A percentile compares a stretch with the other conserved stretches of the same genome.
phyloP scores from a whole-genome alignment of 257 asterid species.

The Scutellaria galericulata region DNA sequence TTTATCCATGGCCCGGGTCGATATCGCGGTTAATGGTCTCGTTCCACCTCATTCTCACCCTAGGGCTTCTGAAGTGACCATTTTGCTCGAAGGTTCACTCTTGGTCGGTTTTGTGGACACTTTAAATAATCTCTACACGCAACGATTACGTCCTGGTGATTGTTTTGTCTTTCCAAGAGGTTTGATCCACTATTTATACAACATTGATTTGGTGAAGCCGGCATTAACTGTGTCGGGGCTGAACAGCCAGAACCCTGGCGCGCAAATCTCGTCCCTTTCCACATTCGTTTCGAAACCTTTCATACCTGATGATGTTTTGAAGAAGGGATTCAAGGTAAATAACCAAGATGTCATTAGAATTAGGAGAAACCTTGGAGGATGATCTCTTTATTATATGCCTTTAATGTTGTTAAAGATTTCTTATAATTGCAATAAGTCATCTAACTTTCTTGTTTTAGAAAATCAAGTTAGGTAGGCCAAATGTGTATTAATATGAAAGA shows the following conservation, averaged over 20 bases:
- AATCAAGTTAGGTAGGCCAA: conserved; percentile 26
- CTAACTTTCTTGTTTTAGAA: conserved; percentile 12
- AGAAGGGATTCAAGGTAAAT: conserved; percentile 47
- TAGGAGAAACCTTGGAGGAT: conserved; percentile 56
- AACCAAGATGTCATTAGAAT: conserved; percentile 51
- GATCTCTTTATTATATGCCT: not conserved
- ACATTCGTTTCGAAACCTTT: conserved; percentile 38
- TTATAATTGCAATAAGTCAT: conserved; percentile 1
- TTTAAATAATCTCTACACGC: conserved; percentile 43
- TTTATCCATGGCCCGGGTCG: conserved; percentile 59
- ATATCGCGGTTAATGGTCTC: conserved; percentile 49
- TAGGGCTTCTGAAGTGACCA: conserved; percentile 66
- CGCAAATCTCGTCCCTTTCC: conserved; percentile 47
- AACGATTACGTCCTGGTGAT: conserved; percentile 53
- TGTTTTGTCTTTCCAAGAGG: conserved; percentile 66
- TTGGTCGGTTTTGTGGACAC: conserved; percentile 67
- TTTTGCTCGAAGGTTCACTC: conserved; percentile 60
- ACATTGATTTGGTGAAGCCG: conserved; percentile 37
- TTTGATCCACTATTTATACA: conserved; percentile 54
- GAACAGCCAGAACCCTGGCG: conserved; percentile 68
- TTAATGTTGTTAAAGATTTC: not conserved
- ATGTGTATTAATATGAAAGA: conserved; percentile 11
- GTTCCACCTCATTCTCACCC: conserved; percentile 78
- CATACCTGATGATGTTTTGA: conserved; percentile 47
- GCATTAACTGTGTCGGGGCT: conserved; percentile 53